These are phyloP conservation scores for Fallopia convolvulus DNA, from an alignment of 148 eudicot genomes.

Conservation along the genomic window DNA sequence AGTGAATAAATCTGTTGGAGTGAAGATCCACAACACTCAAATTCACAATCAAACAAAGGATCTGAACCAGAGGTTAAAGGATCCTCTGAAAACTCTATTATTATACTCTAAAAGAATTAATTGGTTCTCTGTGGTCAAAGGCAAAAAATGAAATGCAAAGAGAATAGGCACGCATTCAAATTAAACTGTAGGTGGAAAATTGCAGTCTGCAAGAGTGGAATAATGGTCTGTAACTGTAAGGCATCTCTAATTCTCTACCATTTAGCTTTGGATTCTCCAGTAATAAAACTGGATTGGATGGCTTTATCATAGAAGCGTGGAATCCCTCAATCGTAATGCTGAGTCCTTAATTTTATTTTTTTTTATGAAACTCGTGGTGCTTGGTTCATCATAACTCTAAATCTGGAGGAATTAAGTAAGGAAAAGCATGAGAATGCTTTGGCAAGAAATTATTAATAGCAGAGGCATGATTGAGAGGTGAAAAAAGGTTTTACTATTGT, in stretches of 20 bases:
- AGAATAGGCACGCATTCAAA: not conserved
- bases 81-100: not conserved
- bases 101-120: not conserved
- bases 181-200: not conserved
- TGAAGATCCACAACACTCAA: not conserved
- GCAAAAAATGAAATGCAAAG: not conserved
- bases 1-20: not conserved
- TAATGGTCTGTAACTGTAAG: not conserved
- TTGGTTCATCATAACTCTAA: not conserved
- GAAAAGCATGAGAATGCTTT: not conserved
- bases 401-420: not conserved
- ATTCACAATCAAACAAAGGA: not conserved
- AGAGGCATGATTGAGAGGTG: not conserved
- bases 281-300: not conserved
- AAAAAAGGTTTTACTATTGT: not conserved
- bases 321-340: not conserved
- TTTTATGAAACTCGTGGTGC: not conserved
- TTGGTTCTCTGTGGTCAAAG: not conserved
- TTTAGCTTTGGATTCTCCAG: not conserved
- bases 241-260: not conserved
- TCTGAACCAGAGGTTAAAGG: not conserved
- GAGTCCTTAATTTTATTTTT: not conserved
- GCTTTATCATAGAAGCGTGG: not conserved
- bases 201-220: not conserved
- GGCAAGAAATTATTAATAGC: not conserved